These are phyloP conservation scores for Euptelea pleiosperma DNA, from an alignment of 164 flowering plant genomes.

Conservation along the genomic window DNA sequence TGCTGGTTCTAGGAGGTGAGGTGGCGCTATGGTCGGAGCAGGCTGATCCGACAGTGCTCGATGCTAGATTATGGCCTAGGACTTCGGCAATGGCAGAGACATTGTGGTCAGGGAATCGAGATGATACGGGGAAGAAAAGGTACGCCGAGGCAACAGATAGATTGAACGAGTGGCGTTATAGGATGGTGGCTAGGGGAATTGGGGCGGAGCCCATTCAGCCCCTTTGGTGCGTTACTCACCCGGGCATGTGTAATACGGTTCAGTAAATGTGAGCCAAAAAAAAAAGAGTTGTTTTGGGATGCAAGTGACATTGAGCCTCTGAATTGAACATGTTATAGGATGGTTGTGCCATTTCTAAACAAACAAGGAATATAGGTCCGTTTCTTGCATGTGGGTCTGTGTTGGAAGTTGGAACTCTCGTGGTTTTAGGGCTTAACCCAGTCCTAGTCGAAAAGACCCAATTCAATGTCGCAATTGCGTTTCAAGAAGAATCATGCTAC, in stretches of 20 bases:
- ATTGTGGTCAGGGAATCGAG: conserved; percentile 86
- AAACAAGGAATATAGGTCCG: too few relatives aligned
- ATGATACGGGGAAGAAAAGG: conserved; percentile 70
- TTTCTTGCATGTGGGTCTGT: too few relatives aligned
- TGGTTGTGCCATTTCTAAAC: too few relatives aligned
- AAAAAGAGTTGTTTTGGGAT: too few relatives aligned
- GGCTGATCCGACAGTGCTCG: conserved; percentile 75
- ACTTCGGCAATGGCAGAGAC: conserved; percentile 83
- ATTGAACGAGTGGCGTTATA: conserved; percentile 73
- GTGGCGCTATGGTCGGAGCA: conserved; percentile 97
- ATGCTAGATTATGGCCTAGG: conserved; percentile 78
- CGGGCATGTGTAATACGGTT: conserved; percentile 79
- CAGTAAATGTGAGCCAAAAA: too few relatives aligned
- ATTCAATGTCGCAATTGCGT: too few relatives aligned
- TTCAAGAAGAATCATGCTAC: too few relatives aligned
- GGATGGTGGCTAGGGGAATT: conserved; percentile 78
- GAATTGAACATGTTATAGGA: too few relatives aligned
- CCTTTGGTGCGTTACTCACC: conserved; percentile 75
- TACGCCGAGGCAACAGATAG: conserved; percentile 81
- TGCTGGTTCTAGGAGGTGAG: conserved; percentile 84
- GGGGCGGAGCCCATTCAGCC: conserved; percentile 92
- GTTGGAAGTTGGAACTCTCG: too few relatives aligned
- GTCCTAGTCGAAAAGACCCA: too few relatives aligned
- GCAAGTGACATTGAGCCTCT: too few relatives aligned
- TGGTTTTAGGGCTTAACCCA: too few relatives aligned